phyloP scores from a whole-genome alignment of 192 early-diverging fungal species.

The Cetraspora pellucida region DNA sequence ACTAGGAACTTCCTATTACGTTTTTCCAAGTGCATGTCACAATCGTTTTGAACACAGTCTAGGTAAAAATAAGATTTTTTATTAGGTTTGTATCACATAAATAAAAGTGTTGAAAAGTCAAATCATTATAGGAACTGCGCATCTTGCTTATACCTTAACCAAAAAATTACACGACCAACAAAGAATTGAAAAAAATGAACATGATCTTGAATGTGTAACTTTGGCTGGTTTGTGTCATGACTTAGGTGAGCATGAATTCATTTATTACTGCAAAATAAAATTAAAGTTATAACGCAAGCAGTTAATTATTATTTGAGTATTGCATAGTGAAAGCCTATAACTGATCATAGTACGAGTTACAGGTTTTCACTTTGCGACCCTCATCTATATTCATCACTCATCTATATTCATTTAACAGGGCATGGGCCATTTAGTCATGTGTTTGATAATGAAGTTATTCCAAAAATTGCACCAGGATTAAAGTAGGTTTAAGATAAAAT shows the following conservation, averaged over 20 bases:
- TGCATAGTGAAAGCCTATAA: no score
- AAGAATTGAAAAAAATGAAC: slow-evolving; percentile 76
- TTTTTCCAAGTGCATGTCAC: slow-evolving; percentile 91
- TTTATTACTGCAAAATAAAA: neutral
- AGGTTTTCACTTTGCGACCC: no score
- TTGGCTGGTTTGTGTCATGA: slow-evolving; percentile 95
- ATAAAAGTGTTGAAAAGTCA: neutral
- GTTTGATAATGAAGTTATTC: slow-evolving; percentile 92
- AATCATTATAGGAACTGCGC: slow-evolving; percentile 64
- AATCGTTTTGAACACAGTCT: slow-evolving; percentile 96
- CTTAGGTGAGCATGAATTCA: slow-evolving; percentile 54
- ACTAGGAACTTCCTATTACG: slow-evolving; percentile 82
- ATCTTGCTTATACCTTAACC: slow-evolving; percentile 77
- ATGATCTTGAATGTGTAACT: slow-evolving; percentile 83
- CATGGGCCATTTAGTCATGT: slow-evolving; percentile 96
- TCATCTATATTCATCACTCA: no score
- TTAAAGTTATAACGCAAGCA: neutral
- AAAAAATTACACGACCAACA: slow-evolving; percentile 67
- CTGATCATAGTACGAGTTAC: no score
- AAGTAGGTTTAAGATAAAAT: slow-evolving; percentile 27
- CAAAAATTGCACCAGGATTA: slow-evolving; percentile 74
- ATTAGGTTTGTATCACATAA: neutral
- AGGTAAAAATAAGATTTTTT: slow-evolving; percentile 23
- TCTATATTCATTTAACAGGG: slow-evolving; percentile 48
- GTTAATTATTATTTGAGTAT: neutral